phyloP scores from a whole-genome alignment of 768 basidiomycete genomes.

The Boletellus emodensis region DNA sequence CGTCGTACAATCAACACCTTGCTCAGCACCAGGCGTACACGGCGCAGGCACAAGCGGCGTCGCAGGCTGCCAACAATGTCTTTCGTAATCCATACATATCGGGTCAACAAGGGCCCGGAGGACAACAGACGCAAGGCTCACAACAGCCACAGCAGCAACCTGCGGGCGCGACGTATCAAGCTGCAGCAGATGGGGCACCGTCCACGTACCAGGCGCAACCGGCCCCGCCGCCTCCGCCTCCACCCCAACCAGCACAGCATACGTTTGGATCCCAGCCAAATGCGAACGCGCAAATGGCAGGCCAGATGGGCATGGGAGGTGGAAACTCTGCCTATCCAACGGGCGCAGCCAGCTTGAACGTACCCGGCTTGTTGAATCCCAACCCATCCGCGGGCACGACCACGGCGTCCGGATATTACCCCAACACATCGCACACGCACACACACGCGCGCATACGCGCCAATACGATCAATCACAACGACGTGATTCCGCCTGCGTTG shows the following conservation, averaged over 20 bases:
- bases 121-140: conserved; percentile 22
- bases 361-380: conserved; percentile 36
- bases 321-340: conserved; percentile 14
- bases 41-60: conserved; percentile 74
- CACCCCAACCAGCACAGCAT: conserved; percentile 20
- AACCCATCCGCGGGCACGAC: conserved; percentile 34
- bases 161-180: conserved; percentile 19
- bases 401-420: conserved; percentile 47
- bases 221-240: conserved; percentile 29
- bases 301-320: conserved; percentile 14
- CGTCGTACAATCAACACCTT: conserved; percentile 90
- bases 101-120: conserved; percentile 36
- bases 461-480: conserved; percentile 82
- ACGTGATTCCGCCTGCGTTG: conserved; percentile 90
- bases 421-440: conserved; percentile 28
- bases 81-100: conserved; percentile 83
- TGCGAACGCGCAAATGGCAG: neutral
- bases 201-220: conserved; percentile 24
- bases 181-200: conserved; percentile 9
- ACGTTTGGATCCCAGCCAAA: conserved; percentile 25
- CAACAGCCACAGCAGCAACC: conserved; percentile 7
- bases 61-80: conserved; percentile 63
- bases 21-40: conserved; percentile 93
- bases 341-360: conserved; percentile 16
- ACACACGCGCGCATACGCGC: conserved; percentile 65